phyloP scores from a whole-genome alignment of 441 rosid genomes.

The Iberis amara region DNA sequence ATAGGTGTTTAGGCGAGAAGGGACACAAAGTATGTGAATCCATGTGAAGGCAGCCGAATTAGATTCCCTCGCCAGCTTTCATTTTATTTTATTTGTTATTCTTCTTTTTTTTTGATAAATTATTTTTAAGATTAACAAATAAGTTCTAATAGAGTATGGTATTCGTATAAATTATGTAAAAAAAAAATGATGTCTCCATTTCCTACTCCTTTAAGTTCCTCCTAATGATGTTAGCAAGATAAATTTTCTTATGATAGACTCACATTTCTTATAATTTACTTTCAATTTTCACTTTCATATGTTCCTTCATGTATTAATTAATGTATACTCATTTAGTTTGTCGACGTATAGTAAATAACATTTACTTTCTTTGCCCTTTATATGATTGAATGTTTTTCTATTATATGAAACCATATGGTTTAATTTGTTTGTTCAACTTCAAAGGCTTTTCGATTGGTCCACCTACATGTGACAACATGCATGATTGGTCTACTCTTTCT shows the following conservation, averaged over 20 bases:
- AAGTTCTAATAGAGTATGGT: no score
- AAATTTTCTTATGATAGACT: no score
- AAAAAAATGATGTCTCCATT: no score
- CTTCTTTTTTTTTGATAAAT: background rate
- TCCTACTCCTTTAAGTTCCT: no score
- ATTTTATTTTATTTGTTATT: slow-evolving; percentile 4
- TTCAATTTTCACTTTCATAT: background rate
- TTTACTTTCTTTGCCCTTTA: slow-evolving; percentile 14
- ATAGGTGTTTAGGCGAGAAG: slow-evolving; percentile 19
- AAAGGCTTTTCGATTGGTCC: slow-evolving; percentile 30
- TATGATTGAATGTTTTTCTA: slow-evolving; percentile 18
- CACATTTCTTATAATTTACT: no score
- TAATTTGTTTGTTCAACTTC: slow-evolving; percentile 17
- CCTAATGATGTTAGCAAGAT: no score
- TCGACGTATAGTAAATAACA: slow-evolving; percentile 20
- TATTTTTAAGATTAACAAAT: no score
- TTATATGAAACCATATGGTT: slow-evolving; percentile 16
- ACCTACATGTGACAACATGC: slow-evolving; percentile 31
- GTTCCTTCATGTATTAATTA: slow-evolving; percentile 7
- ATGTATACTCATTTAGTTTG: slow-evolving; percentile 4
- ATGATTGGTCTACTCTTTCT: slow-evolving; percentile 27
- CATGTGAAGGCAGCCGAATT: slow-evolving; percentile 30
- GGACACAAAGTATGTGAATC: slow-evolving; percentile 29
- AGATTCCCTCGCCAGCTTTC: slow-evolving; percentile 30
- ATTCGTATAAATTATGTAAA: no score